Evolutionary conservation across 148 eudicot genomes (phyloP).

Genomic region (Fagopyrum esculentum): DNA sequence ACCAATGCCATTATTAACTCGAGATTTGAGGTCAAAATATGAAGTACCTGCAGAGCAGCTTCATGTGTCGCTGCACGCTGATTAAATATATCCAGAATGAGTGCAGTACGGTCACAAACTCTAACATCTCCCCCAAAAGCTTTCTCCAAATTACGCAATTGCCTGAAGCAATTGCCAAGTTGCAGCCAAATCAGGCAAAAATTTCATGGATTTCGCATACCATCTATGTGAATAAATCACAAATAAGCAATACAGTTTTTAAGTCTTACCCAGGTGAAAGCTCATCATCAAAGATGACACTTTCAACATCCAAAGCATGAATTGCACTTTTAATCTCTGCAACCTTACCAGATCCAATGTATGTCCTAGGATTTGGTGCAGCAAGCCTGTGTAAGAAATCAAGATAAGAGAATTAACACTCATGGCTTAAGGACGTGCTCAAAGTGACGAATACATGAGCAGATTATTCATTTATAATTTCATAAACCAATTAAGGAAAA

Average conservation of each 20-base stretch:
- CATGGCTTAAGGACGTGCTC: neutral
- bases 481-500: neutral
- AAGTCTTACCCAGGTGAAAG: constrained; percentile 86
- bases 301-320: constrained; percentile 78
- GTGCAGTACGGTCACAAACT: constrained; percentile 97
- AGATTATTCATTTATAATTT: no score
- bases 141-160: constrained; percentile 86
- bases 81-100: constrained; percentile 88
- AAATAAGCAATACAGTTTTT: neutral
- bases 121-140: constrained; percentile 84
- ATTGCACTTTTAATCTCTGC: constrained; percentile 85
- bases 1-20: neutral
- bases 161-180: constrained; percentile 33
- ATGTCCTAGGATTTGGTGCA: constrained; percentile 71
- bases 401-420: constrained; percentile 2
- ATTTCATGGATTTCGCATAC: neutral
- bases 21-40: neutral
- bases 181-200: neutral
- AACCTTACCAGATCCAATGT: constrained; percentile 93
- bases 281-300: constrained; percentile 94
- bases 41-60: constrained; percentile 83
- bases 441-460: neutral
- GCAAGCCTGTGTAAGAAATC: constrained; percentile 49
- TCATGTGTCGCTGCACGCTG: constrained; percentile 99
- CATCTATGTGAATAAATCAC: neutral